Evolutionary conservation across 306 rosid genomes (phyloP).

Genomic region (Quercus gilva): DNA sequence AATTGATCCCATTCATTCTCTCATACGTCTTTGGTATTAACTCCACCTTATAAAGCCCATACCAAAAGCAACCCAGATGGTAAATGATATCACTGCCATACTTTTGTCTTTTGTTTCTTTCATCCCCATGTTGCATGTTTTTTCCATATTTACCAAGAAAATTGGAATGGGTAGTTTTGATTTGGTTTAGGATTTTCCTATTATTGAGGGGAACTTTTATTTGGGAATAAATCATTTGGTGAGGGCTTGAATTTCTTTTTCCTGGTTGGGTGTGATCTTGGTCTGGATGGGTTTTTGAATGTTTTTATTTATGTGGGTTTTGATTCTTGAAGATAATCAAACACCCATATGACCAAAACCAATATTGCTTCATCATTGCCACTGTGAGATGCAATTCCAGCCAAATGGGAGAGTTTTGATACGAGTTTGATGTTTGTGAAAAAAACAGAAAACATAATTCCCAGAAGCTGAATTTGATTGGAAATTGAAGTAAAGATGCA

Average conservation of each 20-base stretch:
- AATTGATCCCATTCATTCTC: conserved; percentile 31
- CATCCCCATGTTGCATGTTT: conserved; percentile 2
- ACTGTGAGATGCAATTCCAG: conserved; percentile 3
- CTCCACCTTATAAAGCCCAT: conserved; percentile 4
- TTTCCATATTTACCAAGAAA: conserved; percentile 8
- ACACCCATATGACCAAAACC: conserved; percentile 20
- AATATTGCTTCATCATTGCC: background rate
- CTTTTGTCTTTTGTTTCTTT: conserved; percentile 10
- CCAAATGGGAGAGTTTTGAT: conserved; percentile 7
- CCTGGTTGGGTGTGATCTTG: conserved; percentile 23
- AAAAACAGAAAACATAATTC: background rate
- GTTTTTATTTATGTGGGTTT: background rate
- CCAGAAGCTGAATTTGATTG: conserved; percentile 33
- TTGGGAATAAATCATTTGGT: conserved; percentile 11
- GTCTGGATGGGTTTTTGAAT: conserved; percentile 18
- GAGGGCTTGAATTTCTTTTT: conserved; percentile 14
- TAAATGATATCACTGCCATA: conserved; percentile 21
- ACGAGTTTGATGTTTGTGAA: conserved; percentile 22
- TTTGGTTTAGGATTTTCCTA: conserved; percentile 18
- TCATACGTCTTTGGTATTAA: conserved; percentile 26
- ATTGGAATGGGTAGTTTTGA: conserved; percentile 15
- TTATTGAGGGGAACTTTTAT: background rate
- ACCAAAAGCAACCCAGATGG: conserved; percentile 16
- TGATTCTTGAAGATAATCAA: conserved; percentile 11
- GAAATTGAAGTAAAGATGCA: conserved; percentile 45